Conservation (phyloP, 1,284 basidiomycete genomes). For the Pseudozyma thailandica region DNA sequence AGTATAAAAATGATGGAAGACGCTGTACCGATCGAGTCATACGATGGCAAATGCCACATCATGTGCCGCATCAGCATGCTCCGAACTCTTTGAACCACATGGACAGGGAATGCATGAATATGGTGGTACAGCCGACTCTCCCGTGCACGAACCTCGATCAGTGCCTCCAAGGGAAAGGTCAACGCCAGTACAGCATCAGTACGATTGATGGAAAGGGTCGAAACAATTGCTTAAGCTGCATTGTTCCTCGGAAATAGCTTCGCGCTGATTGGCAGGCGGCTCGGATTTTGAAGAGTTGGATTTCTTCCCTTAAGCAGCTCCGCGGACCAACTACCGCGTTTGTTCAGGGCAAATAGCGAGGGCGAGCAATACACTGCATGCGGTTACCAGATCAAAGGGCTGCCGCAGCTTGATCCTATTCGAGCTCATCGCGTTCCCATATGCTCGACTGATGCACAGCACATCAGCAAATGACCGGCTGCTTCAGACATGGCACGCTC, state of each 20-base stretch:
- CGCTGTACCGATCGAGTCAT: slow-evolving; percentile 19
- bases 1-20: too few relatives aligned
- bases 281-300: neutral
- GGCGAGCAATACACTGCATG: too few relatives aligned
- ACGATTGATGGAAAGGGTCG: neutral
- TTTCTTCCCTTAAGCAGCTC: too few relatives aligned
- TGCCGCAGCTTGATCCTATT: too few relatives aligned
- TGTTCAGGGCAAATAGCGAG: too few relatives aligned
- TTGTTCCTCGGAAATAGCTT: slow-evolving; percentile 12
- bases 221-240: neutral
- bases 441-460: too few relatives aligned
- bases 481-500: too few relatives aligned
- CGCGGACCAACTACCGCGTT: too few relatives aligned
- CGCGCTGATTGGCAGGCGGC: slow-evolving; percentile 15
- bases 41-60: neutral
- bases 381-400: too few relatives aligned
- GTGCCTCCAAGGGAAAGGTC: neutral
- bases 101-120: neutral
- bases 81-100: slow-evolving; percentile 14
- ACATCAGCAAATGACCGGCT: too few relatives aligned
- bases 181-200: neutral
- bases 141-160: neutral
- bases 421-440: too few relatives aligned
- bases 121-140: neutral
- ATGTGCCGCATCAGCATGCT: slow-evolving; percentile 8